These are phyloP conservation scores for Yarrowia sp. DNA, from an alignment of 805 yeast species.

Conservation along the genomic window DNA sequence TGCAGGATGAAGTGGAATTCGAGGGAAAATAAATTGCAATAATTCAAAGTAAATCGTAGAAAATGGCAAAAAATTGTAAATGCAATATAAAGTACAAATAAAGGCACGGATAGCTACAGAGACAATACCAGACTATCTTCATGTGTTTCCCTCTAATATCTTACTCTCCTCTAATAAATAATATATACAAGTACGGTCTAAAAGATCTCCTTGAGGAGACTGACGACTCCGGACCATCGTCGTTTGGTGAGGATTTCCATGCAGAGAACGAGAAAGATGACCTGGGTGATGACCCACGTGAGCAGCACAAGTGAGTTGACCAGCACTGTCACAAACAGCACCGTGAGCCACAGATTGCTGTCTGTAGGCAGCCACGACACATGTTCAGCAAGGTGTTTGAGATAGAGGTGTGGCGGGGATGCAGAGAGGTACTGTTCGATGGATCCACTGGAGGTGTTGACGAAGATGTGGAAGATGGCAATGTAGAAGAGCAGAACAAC, in stretches of 20 bases:
- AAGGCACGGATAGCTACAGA: no score
- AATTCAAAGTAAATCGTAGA: no score
- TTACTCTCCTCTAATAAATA: conserved; percentile 6
- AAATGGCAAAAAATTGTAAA: no score
- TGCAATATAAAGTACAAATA: no score
- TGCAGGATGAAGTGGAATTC: background rate
- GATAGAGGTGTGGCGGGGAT: conserved; percentile 12
- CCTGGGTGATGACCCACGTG: conserved; percentile 34
- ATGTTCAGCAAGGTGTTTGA: conserved; percentile 9
- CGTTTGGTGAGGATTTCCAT: conserved; percentile 34
- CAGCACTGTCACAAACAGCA: conserved; percentile 12
- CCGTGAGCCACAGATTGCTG: conserved; percentile 13
- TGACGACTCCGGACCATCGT: conserved; percentile 13
- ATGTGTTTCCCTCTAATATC: no score
- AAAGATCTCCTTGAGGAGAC: background rate
- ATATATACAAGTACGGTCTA: background rate
- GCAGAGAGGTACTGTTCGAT: conserved; percentile 25
- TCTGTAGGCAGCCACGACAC: conserved; percentile 15
- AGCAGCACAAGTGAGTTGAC: conserved; percentile 22
- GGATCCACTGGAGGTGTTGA: conserved; percentile 19
- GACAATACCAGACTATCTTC: no score
- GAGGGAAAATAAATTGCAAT: no score
- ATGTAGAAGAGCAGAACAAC: conserved; percentile 25
- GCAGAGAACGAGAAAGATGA: conserved; percentile 30
- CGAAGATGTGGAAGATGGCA: conserved; percentile 33